phyloP scores from a whole-genome alignment of 1,139 yeast genomes.

The Kodamaea suecica region DNA sequence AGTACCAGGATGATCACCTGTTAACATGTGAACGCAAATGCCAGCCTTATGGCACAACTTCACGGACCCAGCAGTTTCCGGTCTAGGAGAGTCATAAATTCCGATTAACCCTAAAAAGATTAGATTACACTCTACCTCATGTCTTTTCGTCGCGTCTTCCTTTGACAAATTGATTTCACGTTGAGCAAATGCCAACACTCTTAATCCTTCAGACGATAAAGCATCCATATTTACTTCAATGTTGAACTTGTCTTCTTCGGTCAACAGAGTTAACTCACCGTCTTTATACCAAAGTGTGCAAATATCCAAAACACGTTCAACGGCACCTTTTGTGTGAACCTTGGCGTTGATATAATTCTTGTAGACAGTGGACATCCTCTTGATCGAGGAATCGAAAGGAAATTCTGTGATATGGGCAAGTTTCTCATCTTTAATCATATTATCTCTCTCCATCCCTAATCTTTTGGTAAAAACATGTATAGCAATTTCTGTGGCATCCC shows the following conservation, averaged over 20 bases:
- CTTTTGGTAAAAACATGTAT: slow-evolving; percentile 70
- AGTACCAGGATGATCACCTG: slow-evolving; percentile 84
- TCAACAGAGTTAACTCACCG: slow-evolving; percentile 30
- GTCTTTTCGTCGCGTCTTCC: slow-evolving; percentile 40
- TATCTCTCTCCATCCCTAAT: slow-evolving; percentile 46
- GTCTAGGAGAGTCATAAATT: slow-evolving; percentile 80
- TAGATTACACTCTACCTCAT: slow-evolving; percentile 51
- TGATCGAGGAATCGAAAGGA: slow-evolving; percentile 77
- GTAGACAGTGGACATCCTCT: slow-evolving; percentile 70
- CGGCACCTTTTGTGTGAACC: slow-evolving; percentile 75
- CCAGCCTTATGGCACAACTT: slow-evolving; percentile 72
- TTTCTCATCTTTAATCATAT: slow-evolving; percentile 32
- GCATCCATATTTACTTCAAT: slow-evolving; percentile 61
- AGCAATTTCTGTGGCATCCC: slow-evolving; percentile 85
- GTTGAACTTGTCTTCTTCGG: slow-evolving; percentile 35
- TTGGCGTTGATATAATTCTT: slow-evolving; percentile 27
- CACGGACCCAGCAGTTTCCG: slow-evolving; percentile 68
- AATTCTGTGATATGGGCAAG: slow-evolving; percentile 56
- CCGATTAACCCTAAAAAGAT: slow-evolving; percentile 71
- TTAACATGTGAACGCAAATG: slow-evolving; percentile 78
- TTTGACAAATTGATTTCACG: slow-evolving; percentile 22
- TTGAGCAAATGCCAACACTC: slow-evolving; percentile 71
- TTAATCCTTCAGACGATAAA: slow-evolving; percentile 65
- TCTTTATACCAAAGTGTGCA: slow-evolving; percentile 53
- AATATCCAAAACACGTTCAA: slow-evolving; percentile 61